phyloP scores from a whole-genome alignment of 1,284 basidiomycete genomes.

The Fistulinella staudtii region DNA sequence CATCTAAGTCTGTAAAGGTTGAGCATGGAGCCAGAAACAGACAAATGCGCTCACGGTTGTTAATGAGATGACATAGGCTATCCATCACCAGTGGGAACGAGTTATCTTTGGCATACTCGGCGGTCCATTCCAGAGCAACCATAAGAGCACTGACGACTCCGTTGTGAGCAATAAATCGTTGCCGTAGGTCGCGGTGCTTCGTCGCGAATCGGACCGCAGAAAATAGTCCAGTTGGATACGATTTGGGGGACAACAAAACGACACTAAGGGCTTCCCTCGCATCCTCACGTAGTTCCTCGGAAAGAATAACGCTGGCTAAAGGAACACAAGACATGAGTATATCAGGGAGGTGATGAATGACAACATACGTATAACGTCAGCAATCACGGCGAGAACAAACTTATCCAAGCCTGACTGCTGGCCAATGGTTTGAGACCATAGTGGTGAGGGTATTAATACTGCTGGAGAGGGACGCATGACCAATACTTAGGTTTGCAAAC shows the following conservation, averaged over 20 bases:
- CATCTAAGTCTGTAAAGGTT: not conserved
- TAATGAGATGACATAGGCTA: not conserved
- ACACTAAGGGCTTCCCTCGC: not conserved
- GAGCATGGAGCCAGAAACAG: not conserved
- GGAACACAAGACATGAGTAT: not conserved
- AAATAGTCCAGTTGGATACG: not conserved
- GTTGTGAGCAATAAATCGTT: not conserved
- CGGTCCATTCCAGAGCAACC: not conserved
- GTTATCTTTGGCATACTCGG: not conserved
- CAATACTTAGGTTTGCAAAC: not conserved
- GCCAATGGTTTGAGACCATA: not conserved
- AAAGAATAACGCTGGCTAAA: not conserved
- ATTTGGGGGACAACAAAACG: not conserved
- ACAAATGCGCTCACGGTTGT: conserved; percentile 2
- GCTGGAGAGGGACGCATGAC: too few relatives aligned
- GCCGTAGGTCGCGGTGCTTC: not conserved
- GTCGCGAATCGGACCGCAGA: conserved; percentile 2
- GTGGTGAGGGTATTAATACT: not conserved
- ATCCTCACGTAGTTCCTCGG: not conserved
- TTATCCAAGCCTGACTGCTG: not conserved
- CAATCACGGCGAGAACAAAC: conserved; percentile 7
- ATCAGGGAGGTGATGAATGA: too few relatives aligned
- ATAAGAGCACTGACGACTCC: not conserved
- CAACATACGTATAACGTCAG: not conserved
- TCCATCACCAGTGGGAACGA: conserved; percentile 7